Evolutionary conservation across 495 filamentous ascomycete species (phyloP), one percentile per base, ranked within the genome.

Genomic region (Usnea hakonensis): DNA sequence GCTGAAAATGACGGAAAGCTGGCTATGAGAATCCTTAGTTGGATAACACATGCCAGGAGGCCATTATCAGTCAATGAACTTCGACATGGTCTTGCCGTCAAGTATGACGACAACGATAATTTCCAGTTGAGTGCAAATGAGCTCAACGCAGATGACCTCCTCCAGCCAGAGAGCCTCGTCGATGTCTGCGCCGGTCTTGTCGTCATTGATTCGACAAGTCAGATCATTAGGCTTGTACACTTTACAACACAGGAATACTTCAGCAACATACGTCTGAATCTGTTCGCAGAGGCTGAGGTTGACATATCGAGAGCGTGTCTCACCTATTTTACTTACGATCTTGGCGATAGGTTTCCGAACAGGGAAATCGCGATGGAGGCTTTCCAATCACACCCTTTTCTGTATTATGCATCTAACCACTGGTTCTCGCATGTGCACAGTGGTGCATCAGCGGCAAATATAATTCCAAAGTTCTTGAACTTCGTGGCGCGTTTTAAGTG

Each of bases 141-240:
- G 0, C 62, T 85, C 7, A 74, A 82, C 44, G 30, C 66, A 23
- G 73, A 77, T 0, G 71, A 74, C 32, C 8, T 83, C 0, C 55
- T 71, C 3, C 46, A 74, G 1, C 41, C 74, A 2, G 68, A 77
- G n/a, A 58, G 74, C 26, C 64, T 83, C 9, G 41, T 77, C 5
- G 63, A 67, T n/a, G 60, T 59, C 19, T 75, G 73, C 60, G 60
- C 62, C 16, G 70, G 73, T n/a, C 61, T 75, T 28, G 56, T 75
- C 7, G 37, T 59, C 19, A 63, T 75, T n/a, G 71, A 75, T 23
- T 50, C 61, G 26, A 54, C 68, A 5, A 72, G 63, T 44, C 14
- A 67, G 38, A 68, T 61, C 13, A 62, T 75, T 58, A 67, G 63
- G 11, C 65, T 75, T 40, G 64, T 72, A 17, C 71, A 75, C 58